phyloP scores from a whole-genome alignment of 164 flowering plant species.

The Litsea cubeba region DNA sequence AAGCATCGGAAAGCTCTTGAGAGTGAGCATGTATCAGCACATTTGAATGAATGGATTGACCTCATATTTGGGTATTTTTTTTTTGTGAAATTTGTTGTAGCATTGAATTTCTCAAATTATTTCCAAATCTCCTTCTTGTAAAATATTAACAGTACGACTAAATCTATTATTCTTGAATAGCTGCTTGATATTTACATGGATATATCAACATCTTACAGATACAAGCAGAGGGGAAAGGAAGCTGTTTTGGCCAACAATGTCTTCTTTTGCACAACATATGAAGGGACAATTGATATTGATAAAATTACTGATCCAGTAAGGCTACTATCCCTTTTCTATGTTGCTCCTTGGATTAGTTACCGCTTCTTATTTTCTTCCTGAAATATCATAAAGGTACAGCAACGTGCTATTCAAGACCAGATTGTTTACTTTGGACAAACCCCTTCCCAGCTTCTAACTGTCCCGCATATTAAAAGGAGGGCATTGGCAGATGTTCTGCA shows the following conservation, averaged over 20 bases:
- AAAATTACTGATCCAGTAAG: slow-evolving; percentile 92
- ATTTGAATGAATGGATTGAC: slow-evolving; percentile 98
- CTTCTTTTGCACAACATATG: slow-evolving; percentile 94
- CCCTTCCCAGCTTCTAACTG: slow-evolving; percentile 88
- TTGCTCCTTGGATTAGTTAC: background rate
- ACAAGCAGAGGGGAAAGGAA: slow-evolving; percentile 96
- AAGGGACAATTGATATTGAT: slow-evolving; percentile 92
- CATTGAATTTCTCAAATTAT: background rate
- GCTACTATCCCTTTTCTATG: slow-evolving; percentile 6
- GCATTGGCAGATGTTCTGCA: slow-evolving; percentile 83
- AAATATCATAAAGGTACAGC: slow-evolving; percentile 54
- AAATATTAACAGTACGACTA: background rate
- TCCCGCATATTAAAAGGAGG: slow-evolving; percentile 79
- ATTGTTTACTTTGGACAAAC: slow-evolving; percentile 99
- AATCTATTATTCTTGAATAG: background rate
- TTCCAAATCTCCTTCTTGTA: background rate
- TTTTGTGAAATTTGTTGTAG: background rate
- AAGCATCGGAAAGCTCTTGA: slow-evolving; percentile 96
- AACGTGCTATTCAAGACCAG: slow-evolving; percentile 92
- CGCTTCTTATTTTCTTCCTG: background rate
- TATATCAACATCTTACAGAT: slow-evolving; percentile 39
- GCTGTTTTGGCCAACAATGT: slow-evolving; percentile 87
- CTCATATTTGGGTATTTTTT: slow-evolving; percentile 80
- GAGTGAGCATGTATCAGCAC: slow-evolving; percentile 95
- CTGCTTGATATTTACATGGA: slow-evolving; percentile 1